These are phyloP conservation scores for Diospyros lotus DNA, from an alignment of 148 eudicot species.

Conservation along the genomic window DNA sequence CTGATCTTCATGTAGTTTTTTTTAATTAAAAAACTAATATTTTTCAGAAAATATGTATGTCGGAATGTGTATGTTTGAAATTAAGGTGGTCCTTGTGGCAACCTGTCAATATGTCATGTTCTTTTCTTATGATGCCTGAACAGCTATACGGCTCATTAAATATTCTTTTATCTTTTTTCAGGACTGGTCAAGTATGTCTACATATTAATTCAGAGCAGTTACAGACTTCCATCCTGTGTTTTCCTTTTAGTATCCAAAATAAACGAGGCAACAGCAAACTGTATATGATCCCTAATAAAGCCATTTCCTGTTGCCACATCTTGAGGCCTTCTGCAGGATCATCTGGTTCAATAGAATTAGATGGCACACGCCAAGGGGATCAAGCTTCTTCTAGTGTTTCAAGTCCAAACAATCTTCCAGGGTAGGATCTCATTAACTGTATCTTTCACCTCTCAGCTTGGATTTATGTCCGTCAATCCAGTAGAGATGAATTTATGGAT, in stretches of 20 bases:
- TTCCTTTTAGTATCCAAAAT: constrained; percentile 19
- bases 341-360: constrained; percentile 27
- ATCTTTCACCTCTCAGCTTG: neutral
- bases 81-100: neutral
- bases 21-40: no score
- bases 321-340: constrained; percentile 29
- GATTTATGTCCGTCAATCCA: neutral
- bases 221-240: constrained; percentile 22
- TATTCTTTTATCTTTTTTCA: constrained; percentile 18
- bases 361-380: constrained; percentile 19
- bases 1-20: no score
- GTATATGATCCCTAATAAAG: constrained; percentile 21
- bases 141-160: no score
- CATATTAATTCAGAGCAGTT: constrained; percentile 22
- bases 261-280: constrained; percentile 23
- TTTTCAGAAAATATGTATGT: no score
- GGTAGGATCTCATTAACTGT: constrained; percentile 26
- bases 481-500: neutral
- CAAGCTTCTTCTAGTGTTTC: constrained; percentile 23
- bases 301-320: constrained; percentile 15
- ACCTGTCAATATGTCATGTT: neutral
- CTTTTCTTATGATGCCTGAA: neutral
- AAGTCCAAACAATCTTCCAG: constrained; percentile 26
- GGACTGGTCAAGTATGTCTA: constrained; percentile 30
- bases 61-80: neutral